Evolutionary conservation across 495 filamentous ascomycete species (phyloP).

Genomic region (Hyaloscypha bicolor): DNA sequence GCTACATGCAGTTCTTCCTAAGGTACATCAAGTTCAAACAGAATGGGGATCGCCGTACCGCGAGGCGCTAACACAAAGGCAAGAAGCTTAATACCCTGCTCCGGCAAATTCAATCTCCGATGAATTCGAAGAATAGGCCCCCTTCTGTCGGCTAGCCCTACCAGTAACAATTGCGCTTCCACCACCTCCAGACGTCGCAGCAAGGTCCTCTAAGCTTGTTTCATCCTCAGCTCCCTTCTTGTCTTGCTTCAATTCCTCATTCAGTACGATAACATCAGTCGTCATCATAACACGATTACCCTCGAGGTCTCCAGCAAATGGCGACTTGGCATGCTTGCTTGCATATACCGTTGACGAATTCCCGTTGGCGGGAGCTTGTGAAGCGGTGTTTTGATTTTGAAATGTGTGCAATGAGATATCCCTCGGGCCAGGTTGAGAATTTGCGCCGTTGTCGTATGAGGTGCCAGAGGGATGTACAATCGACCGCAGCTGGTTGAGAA

Average conservation of each 20-base stretch:
- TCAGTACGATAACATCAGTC: constrained; percentile 1
- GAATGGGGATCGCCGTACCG: background rate
- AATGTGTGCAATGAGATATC: constrained; percentile 2
- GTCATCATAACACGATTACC: constrained; percentile 7
- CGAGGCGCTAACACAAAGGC: background rate
- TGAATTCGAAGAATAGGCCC: background rate
- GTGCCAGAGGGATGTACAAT: background rate
- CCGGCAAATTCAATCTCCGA: constrained; percentile 6
- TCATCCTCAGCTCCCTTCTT: background rate
- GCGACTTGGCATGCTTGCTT: background rate
- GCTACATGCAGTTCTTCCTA: background rate
- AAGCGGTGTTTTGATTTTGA: background rate
- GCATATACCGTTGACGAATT: background rate
- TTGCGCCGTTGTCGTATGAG: constrained; percentile 5
- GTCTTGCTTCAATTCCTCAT: background rate
- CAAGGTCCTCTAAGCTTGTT: background rate
- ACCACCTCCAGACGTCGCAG: background rate
- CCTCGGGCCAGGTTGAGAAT: background rate
- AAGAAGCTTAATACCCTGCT: constrained; percentile 2
- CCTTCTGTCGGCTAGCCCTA: constrained; percentile 6
- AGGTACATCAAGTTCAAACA: background rate
- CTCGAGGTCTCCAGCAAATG: background rate
- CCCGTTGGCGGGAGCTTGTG: background rate
- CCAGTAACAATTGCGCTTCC: background rate
- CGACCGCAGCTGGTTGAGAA: constrained; percentile 39